A percentile compares a stretch with the other conserved stretches of the same genome.
These are phyloP conservation scores for Suillus discolor DNA, from an alignment of 768 basidiomycete genomes.

Conservation along the genomic window DNA sequence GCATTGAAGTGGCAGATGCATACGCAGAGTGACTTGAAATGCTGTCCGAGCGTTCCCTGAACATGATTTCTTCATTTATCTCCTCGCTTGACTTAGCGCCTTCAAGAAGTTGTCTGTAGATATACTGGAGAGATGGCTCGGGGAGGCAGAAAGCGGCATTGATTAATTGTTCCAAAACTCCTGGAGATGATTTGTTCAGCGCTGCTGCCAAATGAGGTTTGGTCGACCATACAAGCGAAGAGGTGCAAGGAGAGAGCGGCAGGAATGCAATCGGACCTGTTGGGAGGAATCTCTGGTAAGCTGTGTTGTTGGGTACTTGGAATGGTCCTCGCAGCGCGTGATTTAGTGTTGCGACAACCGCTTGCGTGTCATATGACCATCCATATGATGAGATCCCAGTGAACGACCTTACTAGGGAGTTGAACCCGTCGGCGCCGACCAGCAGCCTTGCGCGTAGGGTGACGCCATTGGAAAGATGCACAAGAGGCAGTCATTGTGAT, in stretches of 20 bases:
- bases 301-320: constrained; percentile 71
- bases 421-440: constrained; percentile 94
- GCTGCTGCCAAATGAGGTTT: constrained; percentile 73
- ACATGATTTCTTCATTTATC: constrained; percentile 64
- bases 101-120: constrained; percentile 63
- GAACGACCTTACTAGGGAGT: constrained; percentile 89
- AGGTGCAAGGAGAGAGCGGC: constrained; percentile 74
- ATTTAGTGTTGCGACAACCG: constrained; percentile 84
- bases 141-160: constrained; percentile 92
- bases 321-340: constrained; percentile 69
- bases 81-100: constrained; percentile 49
- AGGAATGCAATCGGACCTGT: constrained; percentile 96
- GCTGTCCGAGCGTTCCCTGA: constrained; percentile 72
- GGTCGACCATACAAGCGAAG: constrained; percentile 96
- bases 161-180: constrained; percentile 71
- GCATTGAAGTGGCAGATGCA: constrained; percentile 44
- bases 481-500: constrained; percentile 70
- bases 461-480: constrained; percentile 70
- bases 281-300: constrained; percentile 93
- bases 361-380: constrained; percentile 89
- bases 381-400: constrained; percentile 87
- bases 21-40: constrained; percentile 67
- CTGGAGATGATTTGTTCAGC: constrained; percentile 64
- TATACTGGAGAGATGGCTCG: constrained; percentile 66
- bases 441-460: constrained; percentile 73